phyloP scores from a whole-genome alignment of 352 stramenopile genomes.

The Phytophthora pistaciae region DNA sequence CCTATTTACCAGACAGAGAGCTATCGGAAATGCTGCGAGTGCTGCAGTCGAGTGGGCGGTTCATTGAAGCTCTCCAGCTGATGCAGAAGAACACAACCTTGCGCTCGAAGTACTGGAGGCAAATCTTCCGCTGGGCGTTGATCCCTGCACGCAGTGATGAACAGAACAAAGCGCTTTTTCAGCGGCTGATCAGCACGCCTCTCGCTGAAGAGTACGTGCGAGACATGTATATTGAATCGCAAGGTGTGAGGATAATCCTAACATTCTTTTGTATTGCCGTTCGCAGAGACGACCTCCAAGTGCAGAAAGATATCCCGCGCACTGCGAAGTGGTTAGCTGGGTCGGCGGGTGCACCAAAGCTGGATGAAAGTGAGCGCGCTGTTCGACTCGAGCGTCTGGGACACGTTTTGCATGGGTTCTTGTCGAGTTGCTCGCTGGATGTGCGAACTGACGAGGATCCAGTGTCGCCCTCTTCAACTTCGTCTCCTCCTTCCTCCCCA shows the following conservation, averaged over 20 bases:
- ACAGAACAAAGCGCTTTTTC: constrained; percentile 22
- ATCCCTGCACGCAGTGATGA: constrained; percentile 16
- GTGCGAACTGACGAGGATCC: constrained; percentile 47
- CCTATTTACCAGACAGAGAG: constrained; percentile 55
- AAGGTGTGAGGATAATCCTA: not conserved
- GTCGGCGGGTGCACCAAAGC: constrained; percentile 60
- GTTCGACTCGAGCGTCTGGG: constrained; percentile 50
- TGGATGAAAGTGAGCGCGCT: constrained; percentile 41
- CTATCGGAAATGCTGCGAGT: constrained; percentile 68
- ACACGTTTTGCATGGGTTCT: constrained; percentile 72
- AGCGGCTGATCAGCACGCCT: constrained; percentile 25
- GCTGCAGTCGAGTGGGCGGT: constrained; percentile 65
- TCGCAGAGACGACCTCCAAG: constrained; percentile 67
- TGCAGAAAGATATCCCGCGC: constrained; percentile 85
- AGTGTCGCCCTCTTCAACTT: constrained; percentile 30
- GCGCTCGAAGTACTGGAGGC: constrained; percentile 66
- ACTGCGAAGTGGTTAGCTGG: constrained; percentile 80
- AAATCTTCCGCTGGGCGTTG: constrained; percentile 76
- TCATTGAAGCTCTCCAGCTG: constrained; percentile 82
- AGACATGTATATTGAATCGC: not conserved
- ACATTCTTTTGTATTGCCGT: constrained; percentile 3
- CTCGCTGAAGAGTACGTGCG: constrained; percentile 65
- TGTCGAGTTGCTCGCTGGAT: constrained; percentile 66
- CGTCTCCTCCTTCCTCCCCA: constrained; percentile 27
- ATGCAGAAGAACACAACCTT: constrained; percentile 63